Evolutionary conservation across 495 filamentous ascomycete genomes (phyloP), one percentile per base, ranked within the genome.

Genomic region (Penicillium fimorum): DNA sequence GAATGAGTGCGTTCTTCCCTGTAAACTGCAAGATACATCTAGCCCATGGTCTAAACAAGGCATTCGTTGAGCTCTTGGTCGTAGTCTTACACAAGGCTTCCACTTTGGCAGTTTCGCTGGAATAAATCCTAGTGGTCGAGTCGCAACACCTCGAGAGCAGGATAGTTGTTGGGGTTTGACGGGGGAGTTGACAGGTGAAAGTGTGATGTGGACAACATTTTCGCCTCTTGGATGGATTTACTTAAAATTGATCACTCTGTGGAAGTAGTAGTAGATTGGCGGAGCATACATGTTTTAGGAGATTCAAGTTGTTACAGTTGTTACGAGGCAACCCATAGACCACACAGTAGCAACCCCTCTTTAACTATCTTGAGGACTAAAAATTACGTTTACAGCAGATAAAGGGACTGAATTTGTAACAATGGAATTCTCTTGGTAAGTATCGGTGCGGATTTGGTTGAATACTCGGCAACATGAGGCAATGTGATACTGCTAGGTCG

Each of bases 401-500:
- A 38, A 17, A 38, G 35, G 11, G 9, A 4, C 15, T 13, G 20
- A 15, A 29, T 45, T 12, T 46, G 24, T 46, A 46, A 46, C 13
- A 46, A 27, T 46, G 43, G 43, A 15, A 46, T 46, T 46, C 43
- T 27, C 25, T 46, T 46, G 13, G 24, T 27, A 25, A 46, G 10
- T 46, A 46, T 27, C 43, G 5, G 43, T 29, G 43, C 25, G 13
- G 24, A 29, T 27, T 13, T 24, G 15, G 13, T 13, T 46, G 43
- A 25, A 32, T 47, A 47, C 45, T 33, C 45, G n/a, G 27, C 45
- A 47, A 30, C 27, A 47, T 12, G n/a, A 5, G 45, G 45, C 45
- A 20, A n/a, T 10, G 45, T 47, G 45, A 30, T 47, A 33, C 45
- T 47, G 29, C 45, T 47, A 32, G 45, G 45, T 47, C 27, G 11